Conservation (phyloP, 2,329 filamentous ascomycete genomes). For the Monilinia laxa region DNA sequence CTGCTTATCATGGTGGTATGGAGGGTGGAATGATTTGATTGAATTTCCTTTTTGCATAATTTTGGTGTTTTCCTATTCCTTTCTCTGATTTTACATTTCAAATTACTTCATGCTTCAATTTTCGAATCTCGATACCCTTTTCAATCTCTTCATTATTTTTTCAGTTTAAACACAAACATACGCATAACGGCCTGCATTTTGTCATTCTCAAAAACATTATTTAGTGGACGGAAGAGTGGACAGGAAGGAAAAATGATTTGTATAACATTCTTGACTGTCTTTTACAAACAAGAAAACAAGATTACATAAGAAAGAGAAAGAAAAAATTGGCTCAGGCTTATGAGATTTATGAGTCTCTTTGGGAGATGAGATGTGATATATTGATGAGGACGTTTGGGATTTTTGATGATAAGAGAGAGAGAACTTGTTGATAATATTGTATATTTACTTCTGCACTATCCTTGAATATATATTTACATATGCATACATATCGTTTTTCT, state of each 20-base stretch:
- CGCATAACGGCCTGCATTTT: conserved; percentile 15
- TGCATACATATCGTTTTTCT: background rate
- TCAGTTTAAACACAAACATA: conserved; percentile 22
- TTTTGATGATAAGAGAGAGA: conserved; percentile 17
- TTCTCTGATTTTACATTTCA: background rate
- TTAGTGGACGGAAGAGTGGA: conserved; percentile 8
- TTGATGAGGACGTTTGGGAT: conserved; percentile 2
- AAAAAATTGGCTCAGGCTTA: conserved; percentile 18
- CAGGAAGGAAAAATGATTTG: conserved; percentile 5
- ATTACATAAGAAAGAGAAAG: conserved; percentile 11
- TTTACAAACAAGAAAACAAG: conserved; percentile 9
- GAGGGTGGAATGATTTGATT: conserved; percentile 41
- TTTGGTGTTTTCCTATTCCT: conserved; percentile 4
- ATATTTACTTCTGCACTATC: conserved; percentile 35
- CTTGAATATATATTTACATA: conserved; percentile 26
- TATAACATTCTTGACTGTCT: conserved; percentile 17
- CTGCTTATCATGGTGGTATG: conserved; percentile 34
- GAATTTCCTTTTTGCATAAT: conserved; percentile 26
- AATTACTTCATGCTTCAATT: conserved; percentile 11
- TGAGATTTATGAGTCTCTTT: conserved; percentile 27
- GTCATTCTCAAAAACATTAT: conserved; percentile 18
- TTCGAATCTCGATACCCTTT: conserved; percentile 31
- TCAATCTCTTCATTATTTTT: conserved; percentile 12
- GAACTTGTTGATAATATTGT: conserved; percentile 32
- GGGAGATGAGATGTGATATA: conserved; percentile 3